phyloP scores from a whole-genome alignment of 108 stramenopile genomes.

The Fragilaria crotonensis region DNA sequence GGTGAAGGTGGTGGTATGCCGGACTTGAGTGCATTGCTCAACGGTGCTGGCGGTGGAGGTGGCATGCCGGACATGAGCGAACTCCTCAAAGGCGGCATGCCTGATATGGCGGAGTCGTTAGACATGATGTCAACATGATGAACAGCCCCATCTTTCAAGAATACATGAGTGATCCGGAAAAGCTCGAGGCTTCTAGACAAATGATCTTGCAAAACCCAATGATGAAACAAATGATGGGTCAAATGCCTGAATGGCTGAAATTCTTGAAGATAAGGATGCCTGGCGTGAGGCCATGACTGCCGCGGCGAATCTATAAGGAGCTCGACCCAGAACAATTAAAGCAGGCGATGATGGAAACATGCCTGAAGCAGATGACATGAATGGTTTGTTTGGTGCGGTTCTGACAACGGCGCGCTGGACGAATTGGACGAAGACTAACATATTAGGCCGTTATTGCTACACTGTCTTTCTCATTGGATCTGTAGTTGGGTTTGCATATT shows the following conservation, averaged over 20 bases:
- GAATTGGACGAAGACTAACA: neutral
- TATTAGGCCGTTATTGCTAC: too few species aligned
- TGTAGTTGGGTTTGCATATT: conserved; percentile 43
- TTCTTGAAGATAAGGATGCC: conserved; percentile 47
- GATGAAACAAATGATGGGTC: conserved; percentile 68
- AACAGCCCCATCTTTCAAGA: conserved; percentile 71
- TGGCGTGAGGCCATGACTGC: conserved; percentile 61
- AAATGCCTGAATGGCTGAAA: conserved; percentile 77
- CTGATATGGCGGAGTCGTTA: conserved; percentile 11
- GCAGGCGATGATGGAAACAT: neutral
- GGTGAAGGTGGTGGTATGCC: conserved; percentile 3
- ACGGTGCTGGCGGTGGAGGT: conserved; percentile 35
- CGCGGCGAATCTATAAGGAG: conserved; percentile 40
- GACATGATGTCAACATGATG: conserved; percentile 32
- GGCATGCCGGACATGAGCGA: neutral
- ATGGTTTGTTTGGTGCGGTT: neutral
- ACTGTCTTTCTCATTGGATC: conserved; percentile 50
- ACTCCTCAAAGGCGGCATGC: conserved; percentile 10
- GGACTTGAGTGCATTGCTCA: conserved; percentile 39
- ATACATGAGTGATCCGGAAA: conserved; percentile 67
- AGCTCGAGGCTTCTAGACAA: conserved; percentile 72
- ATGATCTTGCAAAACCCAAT: conserved; percentile 80
- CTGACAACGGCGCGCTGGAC: neutral
- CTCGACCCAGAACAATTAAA: neutral
- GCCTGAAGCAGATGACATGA: neutral